Conservation (phyloP, 108 stramenopile species). For the Ochromonas danica region DNA sequence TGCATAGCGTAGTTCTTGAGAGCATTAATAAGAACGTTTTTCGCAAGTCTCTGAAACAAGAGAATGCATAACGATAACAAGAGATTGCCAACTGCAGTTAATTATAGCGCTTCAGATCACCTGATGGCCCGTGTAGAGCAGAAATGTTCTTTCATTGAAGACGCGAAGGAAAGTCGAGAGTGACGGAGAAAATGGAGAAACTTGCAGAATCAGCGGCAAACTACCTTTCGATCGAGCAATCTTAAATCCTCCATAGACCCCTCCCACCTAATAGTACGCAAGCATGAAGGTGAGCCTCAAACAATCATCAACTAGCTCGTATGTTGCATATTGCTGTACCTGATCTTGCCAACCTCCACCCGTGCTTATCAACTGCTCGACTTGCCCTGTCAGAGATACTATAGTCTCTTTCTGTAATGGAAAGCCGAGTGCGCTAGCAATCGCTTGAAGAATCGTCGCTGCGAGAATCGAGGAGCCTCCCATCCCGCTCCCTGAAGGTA, state of each 20-base stretch:
- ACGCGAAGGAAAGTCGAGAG: neutral
- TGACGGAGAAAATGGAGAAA: neutral
- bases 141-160: slow-evolving; percentile 50
- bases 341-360: slow-evolving; percentile 89
- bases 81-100: neutral
- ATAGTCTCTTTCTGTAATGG: slow-evolving; percentile 33
- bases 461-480: slow-evolving; percentile 75
- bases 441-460: slow-evolving; percentile 62
- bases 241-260: slow-evolving; percentile 48
- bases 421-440: slow-evolving; percentile 33
- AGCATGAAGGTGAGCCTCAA: neutral
- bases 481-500: slow-evolving; percentile 77
- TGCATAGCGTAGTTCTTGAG: slow-evolving; percentile 61
- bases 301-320: neutral
- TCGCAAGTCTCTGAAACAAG: slow-evolving; percentile 62
- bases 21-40: slow-evolving; percentile 70
- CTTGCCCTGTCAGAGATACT: slow-evolving; percentile 59
- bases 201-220: slow-evolving; percentile 8
- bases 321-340: neutral
- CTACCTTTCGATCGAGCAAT: neutral
- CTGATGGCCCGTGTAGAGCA: slow-evolving; percentile 69
- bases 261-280: slow-evolving; percentile 49
- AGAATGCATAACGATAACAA: neutral
- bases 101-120: neutral
- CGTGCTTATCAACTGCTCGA: slow-evolving; percentile 73